phyloP scores from a whole-genome alignment of 23 red algal genomes.

The Cyanidioschyzon merolae region DNA sequence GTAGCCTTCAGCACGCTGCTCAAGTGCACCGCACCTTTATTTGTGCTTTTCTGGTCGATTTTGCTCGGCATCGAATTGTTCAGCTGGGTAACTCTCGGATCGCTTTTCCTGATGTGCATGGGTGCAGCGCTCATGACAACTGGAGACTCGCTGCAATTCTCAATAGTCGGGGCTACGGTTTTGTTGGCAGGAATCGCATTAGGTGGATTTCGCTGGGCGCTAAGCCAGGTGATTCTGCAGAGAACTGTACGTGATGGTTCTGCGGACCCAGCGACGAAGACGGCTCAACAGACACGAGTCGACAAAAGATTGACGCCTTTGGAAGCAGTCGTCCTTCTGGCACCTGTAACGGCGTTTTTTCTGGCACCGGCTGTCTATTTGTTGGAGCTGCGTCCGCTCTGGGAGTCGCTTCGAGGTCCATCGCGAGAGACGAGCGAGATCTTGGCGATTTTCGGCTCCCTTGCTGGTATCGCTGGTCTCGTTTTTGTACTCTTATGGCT shows the following conservation, averaged over 20 bases:
- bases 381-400: conserved; percentile 33
- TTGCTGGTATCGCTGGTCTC: conserved; percentile 52
- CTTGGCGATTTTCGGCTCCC: conserved; percentile 26
- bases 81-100: conserved; percentile 34
- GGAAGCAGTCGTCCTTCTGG: conserved; percentile 51
- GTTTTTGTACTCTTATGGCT: conserved; percentile 72
- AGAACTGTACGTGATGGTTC: background rate
- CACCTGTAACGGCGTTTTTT: conserved; percentile 65
- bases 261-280: background rate
- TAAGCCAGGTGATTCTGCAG: conserved; percentile 62
- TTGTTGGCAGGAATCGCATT: conserved; percentile 60
- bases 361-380: conserved; percentile 59
- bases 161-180: conserved; percentile 41
- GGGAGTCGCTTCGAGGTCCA: conserved; percentile 19
- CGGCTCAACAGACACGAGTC: background rate
- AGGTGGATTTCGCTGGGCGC: conserved; percentile 75
- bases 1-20: conserved; percentile 89
- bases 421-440: conserved; percentile 12
- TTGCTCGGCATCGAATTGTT: conserved; percentile 69
- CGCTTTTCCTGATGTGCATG: conserved; percentile 46
- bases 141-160: conserved; percentile 46
- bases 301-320: conserved; percentile 39
- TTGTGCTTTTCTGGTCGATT: conserved; percentile 80
- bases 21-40: conserved; percentile 86
- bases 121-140: conserved; percentile 52